A percentile compares a stretch with the other conserved stretches of the same genome.
These are phyloP conservation scores for Populus davidiana DNA, from an alignment of 345 rosid genomes.

Conservation along the genomic window DNA sequence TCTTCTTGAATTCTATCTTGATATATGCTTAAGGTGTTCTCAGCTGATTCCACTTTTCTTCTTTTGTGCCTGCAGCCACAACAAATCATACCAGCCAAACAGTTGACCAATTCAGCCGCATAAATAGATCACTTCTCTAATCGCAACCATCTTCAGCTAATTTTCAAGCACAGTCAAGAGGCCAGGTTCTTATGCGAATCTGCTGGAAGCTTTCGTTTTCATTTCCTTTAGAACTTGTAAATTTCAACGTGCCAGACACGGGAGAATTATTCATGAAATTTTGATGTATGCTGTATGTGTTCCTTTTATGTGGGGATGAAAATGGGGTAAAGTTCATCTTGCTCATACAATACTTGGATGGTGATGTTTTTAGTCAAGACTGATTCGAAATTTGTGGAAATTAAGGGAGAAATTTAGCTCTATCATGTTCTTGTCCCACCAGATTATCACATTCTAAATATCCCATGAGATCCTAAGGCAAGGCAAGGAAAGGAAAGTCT, in stretches of 20 bases:
- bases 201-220: neutral
- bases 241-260: neutral
- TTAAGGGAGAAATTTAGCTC: neutral
- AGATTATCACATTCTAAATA: neutral
- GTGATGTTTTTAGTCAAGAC: neutral
- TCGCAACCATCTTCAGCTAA: neutral
- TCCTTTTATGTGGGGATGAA: neutral
- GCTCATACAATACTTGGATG: neutral
- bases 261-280: neutral
- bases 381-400: neutral
- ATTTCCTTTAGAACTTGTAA: neutral
- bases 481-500: no score
- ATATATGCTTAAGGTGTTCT: neutral
- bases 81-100: conserved; percentile 35
- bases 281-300: neutral
- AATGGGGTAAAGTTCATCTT: neutral
- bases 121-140: conserved; percentile 12
- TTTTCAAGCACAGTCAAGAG: neutral
- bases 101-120: conserved; percentile 32
- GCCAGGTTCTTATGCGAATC: neutral
- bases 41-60: neutral
- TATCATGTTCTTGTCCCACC: neutral
- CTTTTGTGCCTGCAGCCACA: conserved; percentile 41
- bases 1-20: neutral
- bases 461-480: neutral